Percentiles rank a stretch among this genome's conserved stretches.
These are phyloP conservation scores for Tieghemostelium lacteum DNA, from an alignment of 78 protist genomes.

Conservation along the genomic window DNA sequence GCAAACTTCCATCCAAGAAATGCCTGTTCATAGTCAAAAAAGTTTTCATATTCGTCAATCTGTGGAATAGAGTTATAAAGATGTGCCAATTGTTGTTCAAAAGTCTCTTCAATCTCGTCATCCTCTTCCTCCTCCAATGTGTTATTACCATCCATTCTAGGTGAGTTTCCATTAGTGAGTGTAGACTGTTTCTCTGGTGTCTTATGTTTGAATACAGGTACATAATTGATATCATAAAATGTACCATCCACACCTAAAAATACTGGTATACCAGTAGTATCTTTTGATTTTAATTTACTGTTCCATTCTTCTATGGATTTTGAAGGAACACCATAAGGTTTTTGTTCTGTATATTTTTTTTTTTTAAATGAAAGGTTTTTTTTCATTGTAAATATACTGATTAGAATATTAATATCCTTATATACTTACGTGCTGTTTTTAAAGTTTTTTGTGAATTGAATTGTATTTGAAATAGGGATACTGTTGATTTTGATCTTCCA, in stretches of 20 bases:
- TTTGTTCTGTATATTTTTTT: conserved; percentile 22
- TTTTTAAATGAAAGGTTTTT: background rate
- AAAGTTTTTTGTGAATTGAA: background rate
- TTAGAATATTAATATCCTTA: no score
- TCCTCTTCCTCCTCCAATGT: background rate
- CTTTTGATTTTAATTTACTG: conserved; percentile 10
- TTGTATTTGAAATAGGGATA: background rate
- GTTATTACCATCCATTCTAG: background rate
- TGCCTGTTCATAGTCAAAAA: conserved; percentile 69
- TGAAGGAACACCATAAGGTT: conserved; percentile 39
- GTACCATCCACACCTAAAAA: conserved; percentile 56
- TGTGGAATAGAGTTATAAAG: conserved; percentile 62
- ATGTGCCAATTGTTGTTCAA: conserved; percentile 33
- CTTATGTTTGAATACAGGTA: conserved; percentile 46
- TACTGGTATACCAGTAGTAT: conserved; percentile 47
- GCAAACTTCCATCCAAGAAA: conserved; percentile 58
- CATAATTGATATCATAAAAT: conserved; percentile 66
- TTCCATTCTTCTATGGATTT: conserved; percentile 17
- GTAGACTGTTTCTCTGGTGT: conserved; percentile 1
- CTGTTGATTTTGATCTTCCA: background rate
- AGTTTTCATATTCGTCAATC: conserved; percentile 63
- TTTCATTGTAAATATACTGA: background rate
- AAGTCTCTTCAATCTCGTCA: conserved; percentile 20
- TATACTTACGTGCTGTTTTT: background rate
- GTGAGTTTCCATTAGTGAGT: background rate